Evolutionary conservation across 768 basidiomycete genomes (phyloP), one percentile per base, ranked within the genome.

Genomic region (Auriculariales sp.): DNA sequence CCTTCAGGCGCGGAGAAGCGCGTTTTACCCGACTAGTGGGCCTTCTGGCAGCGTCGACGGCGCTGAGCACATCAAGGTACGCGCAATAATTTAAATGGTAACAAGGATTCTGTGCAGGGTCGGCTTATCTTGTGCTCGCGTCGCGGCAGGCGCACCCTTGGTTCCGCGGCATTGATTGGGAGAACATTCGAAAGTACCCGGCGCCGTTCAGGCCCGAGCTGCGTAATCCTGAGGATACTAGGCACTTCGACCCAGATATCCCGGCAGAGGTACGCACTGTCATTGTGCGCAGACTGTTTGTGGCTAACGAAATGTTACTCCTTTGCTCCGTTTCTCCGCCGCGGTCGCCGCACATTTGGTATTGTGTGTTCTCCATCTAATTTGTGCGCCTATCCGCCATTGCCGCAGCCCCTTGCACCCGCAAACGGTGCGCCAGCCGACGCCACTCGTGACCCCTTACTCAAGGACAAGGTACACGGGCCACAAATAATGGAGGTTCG

Each of bases 161-260:
- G 81, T 95, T 98, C 71, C 74, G 71, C 54, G 89, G 85, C 28
- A 81, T 95, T 53, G 90, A 97, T 60, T 98, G 85, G 83, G 69
- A 72, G 42, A 85, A 83, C 58, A 82, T 97, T 31, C 90, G 92
- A 63, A 73, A 73, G 47, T 81, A 81, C 60, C 72, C 77, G 49
- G 86, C 93, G 10, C 93, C 93, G 14, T 98, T 93, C 71, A 79
- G 77, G 52, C 95, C 94, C 28, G 81, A 91, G 54, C 75, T 99
- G 52, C 68, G 62, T 28, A 70, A 78, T 55, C 83, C 86, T 25
- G 87, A 83, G 58, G 92, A 98, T 63, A 97, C 94, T 14, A 74
- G 79, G 53, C 93, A 99, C 65, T 97, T 99, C 55, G 93, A 98
- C 64, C 79, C 83, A 48, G 90, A 94, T 64, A 97, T 95, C 58